Evolutionary conservation across 2,329 filamentous ascomycete genomes (phyloP), one percentile per base, ranked within the genome.

Genomic region (Colletotrichum tropicale): DNA sequence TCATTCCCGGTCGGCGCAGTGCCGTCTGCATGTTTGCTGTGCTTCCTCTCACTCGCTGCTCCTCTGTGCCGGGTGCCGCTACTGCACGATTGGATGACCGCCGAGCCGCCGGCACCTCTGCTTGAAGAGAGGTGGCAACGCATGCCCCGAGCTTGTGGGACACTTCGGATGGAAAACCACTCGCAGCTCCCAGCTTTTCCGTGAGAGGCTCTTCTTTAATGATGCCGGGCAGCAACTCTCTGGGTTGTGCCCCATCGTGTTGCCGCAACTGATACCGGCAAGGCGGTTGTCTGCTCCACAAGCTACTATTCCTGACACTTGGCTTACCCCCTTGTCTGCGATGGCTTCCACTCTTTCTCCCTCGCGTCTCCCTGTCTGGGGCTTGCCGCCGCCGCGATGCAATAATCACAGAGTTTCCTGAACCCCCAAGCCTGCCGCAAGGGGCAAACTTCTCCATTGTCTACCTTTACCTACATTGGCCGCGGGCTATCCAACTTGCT

Each of bases 1-100:
- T 32, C 16, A 61, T 32, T 26, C n/a, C 61, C n/a, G 24, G 28
- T 74, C 71, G 71, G 71, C 71, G 68, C 60, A 52, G 67, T 74
- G 71, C 71, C 71, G 71, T 15, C 26, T 2, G 24, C 43, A 52
- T 6, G 43, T 52, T 18, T 28, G 8, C 21, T 26, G 21, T 21
- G n/a, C 58, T 34, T 61, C 18, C 18, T 21, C 18, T 34, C 58
- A 32, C 58, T 61, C 32, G 43, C 26, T 28, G 21, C 21, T 43
- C 24, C n/a, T 32, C 21, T 34, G 26, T 21, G 64, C 28, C 61
- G 71, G 36, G 43, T 52, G n/a, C 34, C 30, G 43, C 56, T 36
- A 61, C 34, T 48, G 48, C 26, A 58, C 24, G 32, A 61, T 52
- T 7, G 21, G 67, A 62, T 18, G 67, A 56, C 58, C 24, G 62